Evolutionary conservation across 305 asterid genomes (phyloP).

Genomic region (Fraxinus nigra): DNA sequence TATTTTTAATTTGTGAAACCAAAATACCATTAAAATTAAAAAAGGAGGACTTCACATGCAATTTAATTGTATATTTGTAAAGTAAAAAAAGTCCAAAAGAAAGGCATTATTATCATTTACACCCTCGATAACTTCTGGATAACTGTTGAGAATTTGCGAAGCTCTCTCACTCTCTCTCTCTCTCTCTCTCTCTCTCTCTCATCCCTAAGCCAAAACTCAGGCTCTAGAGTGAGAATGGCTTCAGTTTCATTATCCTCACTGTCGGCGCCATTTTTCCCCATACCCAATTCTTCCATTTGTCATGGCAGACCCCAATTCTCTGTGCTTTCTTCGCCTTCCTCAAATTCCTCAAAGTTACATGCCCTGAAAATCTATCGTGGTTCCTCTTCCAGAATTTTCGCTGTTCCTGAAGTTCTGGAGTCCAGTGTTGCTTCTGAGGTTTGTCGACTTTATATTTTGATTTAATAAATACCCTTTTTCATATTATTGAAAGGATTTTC

Average conservation of each 20-base stretch:
- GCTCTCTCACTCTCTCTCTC: background rate
- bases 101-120: background rate
- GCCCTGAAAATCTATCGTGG: slow-evolving; percentile 42
- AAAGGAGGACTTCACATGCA: background rate
- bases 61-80: background rate
- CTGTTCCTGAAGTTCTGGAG: slow-evolving; percentile 71
- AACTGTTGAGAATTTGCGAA: background rate
- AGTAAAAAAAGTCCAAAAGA: background rate
- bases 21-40: background rate
- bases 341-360: slow-evolving; percentile 35
- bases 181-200: background rate
- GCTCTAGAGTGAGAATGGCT: slow-evolving; percentile 34
- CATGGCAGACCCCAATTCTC: slow-evolving; percentile 43
- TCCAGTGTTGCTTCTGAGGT: slow-evolving; percentile 47
- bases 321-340: slow-evolving; percentile 38
- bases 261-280: slow-evolving; percentile 41
- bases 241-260: slow-evolving; percentile 56
- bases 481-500: slow-evolving; percentile 8
- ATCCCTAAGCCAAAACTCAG: background rate
- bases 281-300: slow-evolving; percentile 47
- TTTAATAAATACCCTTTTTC: background rate
- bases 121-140: background rate
- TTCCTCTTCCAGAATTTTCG: slow-evolving; percentile 43
- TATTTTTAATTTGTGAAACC: background rate
- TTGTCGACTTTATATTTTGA: background rate